Base-by-base conservation (phyloP, 225 moss, liverwort and hornwort genomes). In the Pseudoscleropodium purum region DNA sequence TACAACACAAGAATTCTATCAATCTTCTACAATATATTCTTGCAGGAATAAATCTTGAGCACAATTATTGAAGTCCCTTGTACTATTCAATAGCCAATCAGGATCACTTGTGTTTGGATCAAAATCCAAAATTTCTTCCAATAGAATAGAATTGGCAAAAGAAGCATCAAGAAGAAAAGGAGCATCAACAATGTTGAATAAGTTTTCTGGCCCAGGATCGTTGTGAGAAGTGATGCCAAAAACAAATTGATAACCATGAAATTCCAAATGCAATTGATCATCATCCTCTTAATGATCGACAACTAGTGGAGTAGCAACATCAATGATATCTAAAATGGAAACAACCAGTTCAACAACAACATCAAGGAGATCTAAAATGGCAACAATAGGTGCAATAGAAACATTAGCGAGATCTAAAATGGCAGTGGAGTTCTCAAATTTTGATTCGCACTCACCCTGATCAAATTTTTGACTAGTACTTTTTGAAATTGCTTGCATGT, bases 1-100 rank as follows among this genome's bases (percentile, higher is more conserved):
- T 69, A 0, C n/a, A 70, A 7, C 4, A 70, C 7, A 7, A 1
- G 4, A 39, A 14, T 21, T 70, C 0, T 24, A 4, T 2, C 4
- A 2, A 39, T 70, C 14, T 4, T 70, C 4, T 25, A 2, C 2
- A 25, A 2, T 7, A 70, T 0, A 39, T 39, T 70, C 70, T 70
- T 70, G 8, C 1, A 70, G 2, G 70, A 24, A 39, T 4, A 70
- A 39, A 39, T 70, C 25, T 70, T 39, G 24, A 70, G 24, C 7
- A 14, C 4, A 70, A 0, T 7, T 6, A 63, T 3, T 63, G 7
- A 63, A 63, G 15, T 63, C 63, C 30, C 63, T 63, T 7, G 15
- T 13, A 70, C 24, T 14, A 0, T 69, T 69, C 24, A 69, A 39
- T 24, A 69, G 24, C 69, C 69, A 69, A 4, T 70, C 14, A 39